Evolutionary conservation across 805 yeast genomes (phyloP).

Genomic region (Alloascoidea africana): DNA sequence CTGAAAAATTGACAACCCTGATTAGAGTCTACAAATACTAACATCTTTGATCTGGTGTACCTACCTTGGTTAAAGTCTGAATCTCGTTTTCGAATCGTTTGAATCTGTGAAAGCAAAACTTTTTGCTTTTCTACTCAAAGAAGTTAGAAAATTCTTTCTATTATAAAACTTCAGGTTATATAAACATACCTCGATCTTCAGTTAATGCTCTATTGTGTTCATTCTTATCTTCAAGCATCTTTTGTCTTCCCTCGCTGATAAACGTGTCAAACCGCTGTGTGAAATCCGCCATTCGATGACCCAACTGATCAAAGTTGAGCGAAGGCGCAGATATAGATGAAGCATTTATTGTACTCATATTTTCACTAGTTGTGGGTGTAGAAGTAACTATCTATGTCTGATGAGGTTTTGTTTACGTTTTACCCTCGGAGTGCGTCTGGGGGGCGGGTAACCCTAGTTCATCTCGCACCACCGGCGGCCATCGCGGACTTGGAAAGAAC

Average conservation of each 20-base stretch:
- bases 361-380: neutral
- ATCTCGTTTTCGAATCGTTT: neutral
- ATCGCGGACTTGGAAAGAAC: slow-evolving; percentile 49
- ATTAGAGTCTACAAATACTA: neutral
- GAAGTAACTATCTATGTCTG: neutral
- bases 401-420: neutral
- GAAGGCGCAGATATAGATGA: neutral
- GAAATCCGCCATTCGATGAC: neutral
- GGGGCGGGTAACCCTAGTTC: slow-evolving; percentile 13
- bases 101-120: neutral
- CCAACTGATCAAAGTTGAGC: neutral
- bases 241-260: neutral
- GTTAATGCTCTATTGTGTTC: neutral
- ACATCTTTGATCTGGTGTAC: neutral
- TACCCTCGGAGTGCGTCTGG: neutral
- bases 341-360: neutral
- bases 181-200: neutral
- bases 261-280: neutral
- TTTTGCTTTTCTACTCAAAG: neutral
- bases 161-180: neutral
- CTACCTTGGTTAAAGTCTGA: neutral
- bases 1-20: neutral
- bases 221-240: neutral
- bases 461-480: slow-evolving; percentile 73
- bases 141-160: neutral